Base-by-base conservation (phyloP, 306 rosid genomes). In the Citrullus mucosospermus region DNA sequence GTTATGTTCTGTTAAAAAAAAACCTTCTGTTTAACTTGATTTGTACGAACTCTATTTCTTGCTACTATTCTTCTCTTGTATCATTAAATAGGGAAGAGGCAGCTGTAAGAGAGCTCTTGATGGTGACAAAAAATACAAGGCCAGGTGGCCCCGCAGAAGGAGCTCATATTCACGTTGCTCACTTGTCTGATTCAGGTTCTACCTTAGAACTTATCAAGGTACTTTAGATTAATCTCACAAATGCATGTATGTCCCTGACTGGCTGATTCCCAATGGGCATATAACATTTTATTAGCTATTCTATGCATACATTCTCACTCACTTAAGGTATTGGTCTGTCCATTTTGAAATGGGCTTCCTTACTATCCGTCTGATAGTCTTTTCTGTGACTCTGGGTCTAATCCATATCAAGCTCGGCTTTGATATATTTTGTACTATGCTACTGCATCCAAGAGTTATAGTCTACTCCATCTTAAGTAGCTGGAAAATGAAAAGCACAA, bases 141-240 rank as follows among this genome's bases (percentile, higher is more conserved):
- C 78, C 20, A 25, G 96, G 96, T 22, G 97, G 96, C 81, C 74
- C 88, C 43, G 86, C 92, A 57, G 92, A 89, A 84, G 98, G 98
- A 87, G 96, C 98, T 78, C 98, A 91, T 82, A 88, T 95, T 85
- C 98, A 92, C 80, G 85, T 95, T 68, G 98, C 87, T 83, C 98
- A 92, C 85, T 87, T 95, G 91, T 95, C 98, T 65, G 98, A 95
- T 81, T 87, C 97, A 56, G 86, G 92, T 78, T 83, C 86, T 82
- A 89, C 98, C 67, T 83, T 95, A 60, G 90, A 91, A 82, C 84
- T 95, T 84, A 89, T 92, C 60, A 95, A 92, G 97, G 98, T 92
- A 78, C 76, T 78, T 50, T 30, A 30, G 50, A 78, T 8, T 44
- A 20, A 3, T 25, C 46, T 48, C 1, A 46, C 25, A 71, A 39